A percentile compares a stretch with the other conserved stretches of the same genome.
These are phyloP conservation scores for Ramularia endophylla DNA, from an alignment of 2,329 filamentous ascomycete species.

Conservation along the genomic window DNA sequence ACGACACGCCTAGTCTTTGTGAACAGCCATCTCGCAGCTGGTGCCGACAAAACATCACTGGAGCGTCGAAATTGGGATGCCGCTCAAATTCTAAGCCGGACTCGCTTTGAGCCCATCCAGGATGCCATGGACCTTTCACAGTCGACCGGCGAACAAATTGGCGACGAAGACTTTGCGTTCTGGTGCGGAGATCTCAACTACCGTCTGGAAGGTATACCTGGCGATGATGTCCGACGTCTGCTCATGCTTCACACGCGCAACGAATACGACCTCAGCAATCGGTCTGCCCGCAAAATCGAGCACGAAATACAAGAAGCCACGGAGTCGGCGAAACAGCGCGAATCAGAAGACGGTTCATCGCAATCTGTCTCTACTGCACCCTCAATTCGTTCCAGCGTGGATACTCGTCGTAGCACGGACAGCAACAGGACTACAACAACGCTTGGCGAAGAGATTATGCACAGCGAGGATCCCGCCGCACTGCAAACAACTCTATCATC, in stretches of 20 bases:
- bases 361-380: neutral
- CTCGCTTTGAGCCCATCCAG: conserved; percentile 69
- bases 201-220: conserved; percentile 77
- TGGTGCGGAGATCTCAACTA: conserved; percentile 98
- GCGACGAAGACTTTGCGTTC: conserved; percentile 88
- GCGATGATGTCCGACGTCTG: conserved; percentile 80
- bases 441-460: conserved; percentile 30
- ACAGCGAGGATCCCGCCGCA: conserved; percentile 72
- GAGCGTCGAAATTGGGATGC: conserved; percentile 90
- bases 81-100: conserved; percentile 66
- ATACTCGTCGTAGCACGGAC: conserved; percentile 11
- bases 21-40: conserved; percentile 87
- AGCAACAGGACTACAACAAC: conserved; percentile 14
- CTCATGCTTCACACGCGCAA: conserved; percentile 76
- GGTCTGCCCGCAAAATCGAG: conserved; percentile 31
- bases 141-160: conserved; percentile 60
- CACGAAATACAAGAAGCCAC: conserved; percentile 28
- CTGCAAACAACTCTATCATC: conserved; percentile 84
- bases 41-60: conserved; percentile 67
- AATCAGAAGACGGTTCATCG: neutral
- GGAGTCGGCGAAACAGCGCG: conserved; percentile 5
- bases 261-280: conserved; percentile 57
- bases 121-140: conserved; percentile 58
- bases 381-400: conserved; percentile 8
- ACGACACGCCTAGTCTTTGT: conserved; percentile 84